Percentiles rank a stretch among this genome's conserved stretches.
These are phyloP conservation scores for Iberis amara DNA, from an alignment of 441 rosid species.

Conservation along the genomic window DNA sequence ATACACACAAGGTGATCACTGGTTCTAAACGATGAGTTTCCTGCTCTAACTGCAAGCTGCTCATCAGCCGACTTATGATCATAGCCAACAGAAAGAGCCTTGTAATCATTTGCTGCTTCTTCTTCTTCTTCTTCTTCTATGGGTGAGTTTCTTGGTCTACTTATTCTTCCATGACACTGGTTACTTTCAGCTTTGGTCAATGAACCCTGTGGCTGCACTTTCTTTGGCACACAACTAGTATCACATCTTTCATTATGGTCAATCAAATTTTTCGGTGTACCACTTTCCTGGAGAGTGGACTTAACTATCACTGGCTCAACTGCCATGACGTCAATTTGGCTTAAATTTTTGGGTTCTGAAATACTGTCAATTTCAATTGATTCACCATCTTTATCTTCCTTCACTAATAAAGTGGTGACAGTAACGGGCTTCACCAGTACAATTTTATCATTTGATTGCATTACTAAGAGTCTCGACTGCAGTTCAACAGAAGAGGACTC, in stretches of 20 bases:
- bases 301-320: conserved; percentile 23
- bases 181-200: conserved; percentile 32
- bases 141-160: conserved; percentile 39
- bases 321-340: conserved; percentile 19
- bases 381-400: conserved; percentile 18
- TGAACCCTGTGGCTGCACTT: conserved; percentile 30
- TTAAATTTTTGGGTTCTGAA: conserved; percentile 16
- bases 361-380: conserved; percentile 8
- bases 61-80: conserved; percentile 27
- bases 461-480: conserved; percentile 19
- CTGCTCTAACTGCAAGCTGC: conserved; percentile 25
- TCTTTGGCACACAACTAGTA: conserved; percentile 28
- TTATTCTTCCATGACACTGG: conserved; percentile 30
- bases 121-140: conserved; percentile 18
- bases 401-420: conserved; percentile 15
- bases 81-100: conserved; percentile 31
- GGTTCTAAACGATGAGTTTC: conserved; percentile 29
- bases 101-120: conserved; percentile 27
- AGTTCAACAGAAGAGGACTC: conserved; percentile 22
- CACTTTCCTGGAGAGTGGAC: conserved; percentile 28
- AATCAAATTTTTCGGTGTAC: conserved; percentile 23
- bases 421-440: conserved; percentile 15
- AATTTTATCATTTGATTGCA: conserved; percentile 18
- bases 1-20: conserved; percentile 31
- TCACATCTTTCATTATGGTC: conserved; percentile 30